Conservation (phyloP, 139 green algal genomes). For the Gonium pectorale region DNA sequence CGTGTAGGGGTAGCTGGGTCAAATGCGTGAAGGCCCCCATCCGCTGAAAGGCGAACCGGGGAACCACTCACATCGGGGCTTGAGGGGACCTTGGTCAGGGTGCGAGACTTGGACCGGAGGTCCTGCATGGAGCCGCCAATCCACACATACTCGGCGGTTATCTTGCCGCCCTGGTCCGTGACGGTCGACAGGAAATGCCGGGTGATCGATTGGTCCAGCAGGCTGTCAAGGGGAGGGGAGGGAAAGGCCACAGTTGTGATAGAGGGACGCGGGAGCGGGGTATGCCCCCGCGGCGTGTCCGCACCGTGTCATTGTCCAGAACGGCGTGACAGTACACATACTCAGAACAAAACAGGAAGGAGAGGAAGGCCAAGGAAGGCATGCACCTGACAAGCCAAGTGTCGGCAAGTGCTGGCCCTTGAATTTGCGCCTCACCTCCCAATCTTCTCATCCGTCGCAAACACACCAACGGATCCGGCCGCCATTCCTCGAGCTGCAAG, state of each 20-base stretch:
- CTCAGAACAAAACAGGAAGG: too few relatives aligned
- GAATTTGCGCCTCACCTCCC: conserved; percentile 1
- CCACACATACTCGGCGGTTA: conserved; percentile 93
- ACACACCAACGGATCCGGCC: conserved; percentile 33
- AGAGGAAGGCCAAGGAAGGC: too few relatives aligned
- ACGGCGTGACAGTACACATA: too few relatives aligned
- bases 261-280: too few relatives aligned
- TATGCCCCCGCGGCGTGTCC: too few relatives aligned
- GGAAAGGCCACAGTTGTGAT: not conserved
- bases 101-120: conserved; percentile 83
- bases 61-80: conserved; percentile 35
- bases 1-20: too few relatives aligned
- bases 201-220: conserved; percentile 71
- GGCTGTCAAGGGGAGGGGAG: not conserved
- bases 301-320: too few relatives aligned
- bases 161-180: conserved; percentile 73
- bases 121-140: conserved; percentile 88
- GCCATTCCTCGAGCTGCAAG: conserved; percentile 25
- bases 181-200: conserved; percentile 57
- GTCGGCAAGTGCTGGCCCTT: not conserved
- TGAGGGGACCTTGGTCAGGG: conserved; percentile 57
- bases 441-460: conserved; percentile 59
- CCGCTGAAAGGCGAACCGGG: too few relatives aligned
- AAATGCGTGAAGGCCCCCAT: too few relatives aligned
- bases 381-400: not conserved